These are phyloP conservation scores for Pseudonitzschia multistriata DNA, from an alignment of 108 stramenopile species.

Conservation along the genomic window DNA sequence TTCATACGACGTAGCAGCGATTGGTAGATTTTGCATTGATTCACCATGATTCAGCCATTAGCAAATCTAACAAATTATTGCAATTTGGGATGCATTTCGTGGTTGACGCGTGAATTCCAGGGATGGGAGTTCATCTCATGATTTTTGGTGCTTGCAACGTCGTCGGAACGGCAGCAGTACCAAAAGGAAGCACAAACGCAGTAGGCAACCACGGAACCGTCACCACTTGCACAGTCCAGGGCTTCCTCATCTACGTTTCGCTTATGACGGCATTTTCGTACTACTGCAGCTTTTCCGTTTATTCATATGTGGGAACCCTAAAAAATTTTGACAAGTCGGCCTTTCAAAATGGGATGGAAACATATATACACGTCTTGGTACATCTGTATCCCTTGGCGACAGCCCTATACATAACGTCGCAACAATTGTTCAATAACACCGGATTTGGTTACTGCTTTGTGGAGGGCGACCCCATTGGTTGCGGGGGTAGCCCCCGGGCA, in stretches of 20 bases:
- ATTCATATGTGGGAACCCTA: neutral
- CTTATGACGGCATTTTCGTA: neutral
- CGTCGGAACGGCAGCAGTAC: neutral
- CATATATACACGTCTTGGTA: neutral
- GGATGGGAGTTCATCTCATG: neutral
- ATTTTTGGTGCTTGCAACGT: neutral
- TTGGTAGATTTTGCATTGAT: neutral
- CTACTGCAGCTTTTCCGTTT: conserved; percentile 9
- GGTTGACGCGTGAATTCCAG: neutral
- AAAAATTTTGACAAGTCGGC: neutral
- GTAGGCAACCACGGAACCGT: neutral
- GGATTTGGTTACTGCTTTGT: conserved; percentile 8
- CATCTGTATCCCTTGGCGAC: neutral
- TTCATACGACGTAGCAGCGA: neutral
- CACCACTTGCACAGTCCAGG: neutral
- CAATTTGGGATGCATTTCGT: neutral
- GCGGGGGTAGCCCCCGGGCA: neutral
- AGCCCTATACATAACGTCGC: neutral
- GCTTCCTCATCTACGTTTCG: neutral
- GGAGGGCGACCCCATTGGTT: neutral
- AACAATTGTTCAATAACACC: neutral
- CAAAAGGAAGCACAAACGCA: neutral
- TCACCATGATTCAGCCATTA: neutral
- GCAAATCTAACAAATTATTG: neutral
- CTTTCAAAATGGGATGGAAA: neutral